Evolutionary conservation across 192 early-diverging fungal genomes (phyloP).

Genomic region (Gorgonomyces haynaldii): DNA sequence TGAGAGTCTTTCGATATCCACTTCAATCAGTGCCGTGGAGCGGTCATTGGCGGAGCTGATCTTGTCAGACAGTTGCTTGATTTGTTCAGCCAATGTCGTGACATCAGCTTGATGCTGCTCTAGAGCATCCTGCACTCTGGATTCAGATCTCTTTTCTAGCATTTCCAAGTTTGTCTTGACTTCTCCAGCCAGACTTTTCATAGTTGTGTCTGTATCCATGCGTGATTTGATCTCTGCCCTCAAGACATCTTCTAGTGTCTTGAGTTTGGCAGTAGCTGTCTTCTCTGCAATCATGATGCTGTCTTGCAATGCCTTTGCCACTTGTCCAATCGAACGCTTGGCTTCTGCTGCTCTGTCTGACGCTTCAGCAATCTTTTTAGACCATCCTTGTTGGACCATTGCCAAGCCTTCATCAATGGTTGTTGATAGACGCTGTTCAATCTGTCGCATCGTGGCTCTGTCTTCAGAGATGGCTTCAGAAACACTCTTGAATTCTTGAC

Average conservation of each 20-base stretch:
- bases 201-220: not conserved
- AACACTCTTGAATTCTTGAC: not conserved
- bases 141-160: not conserved
- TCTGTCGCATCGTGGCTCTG: not conserved
- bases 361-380: not conserved
- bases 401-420: not conserved
- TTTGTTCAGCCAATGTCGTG: no score
- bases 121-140: not conserved
- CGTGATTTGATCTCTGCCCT: not conserved
- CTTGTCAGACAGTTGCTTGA: not conserved
- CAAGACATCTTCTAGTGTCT: not conserved
- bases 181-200: not conserved
- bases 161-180: not conserved
- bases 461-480: not conserved
- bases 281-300: not conserved
- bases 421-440: not conserved
- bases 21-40: not conserved
- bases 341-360: not conserved
- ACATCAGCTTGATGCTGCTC: not conserved
- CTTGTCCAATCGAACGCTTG: not conserved
- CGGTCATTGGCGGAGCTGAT: not conserved
- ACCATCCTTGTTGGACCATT: not conserved
- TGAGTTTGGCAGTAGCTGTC: not conserved
- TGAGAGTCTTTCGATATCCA: not conserved
- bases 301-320: not conserved